Evolutionary conservation across 345 rosid species (phyloP).

Genomic region (Ceriops tagal): DNA sequence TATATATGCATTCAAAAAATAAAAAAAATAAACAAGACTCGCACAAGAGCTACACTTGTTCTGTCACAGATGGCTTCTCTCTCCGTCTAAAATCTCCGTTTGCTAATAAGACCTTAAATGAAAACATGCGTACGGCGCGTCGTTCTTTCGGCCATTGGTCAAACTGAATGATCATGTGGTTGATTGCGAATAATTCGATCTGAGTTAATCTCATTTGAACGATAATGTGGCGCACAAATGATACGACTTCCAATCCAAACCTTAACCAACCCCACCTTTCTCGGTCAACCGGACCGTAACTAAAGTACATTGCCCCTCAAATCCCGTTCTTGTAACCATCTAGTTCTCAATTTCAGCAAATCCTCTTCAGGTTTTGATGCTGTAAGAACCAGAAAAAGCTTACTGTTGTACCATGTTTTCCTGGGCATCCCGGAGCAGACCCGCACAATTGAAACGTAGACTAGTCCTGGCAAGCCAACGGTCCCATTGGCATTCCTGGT

Average conservation of each 20-base stretch:
- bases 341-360: not conserved
- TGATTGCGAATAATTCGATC: too few relatives aligned
- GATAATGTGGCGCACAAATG: too few relatives aligned
- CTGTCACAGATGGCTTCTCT: too few relatives aligned
- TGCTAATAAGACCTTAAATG: too few relatives aligned
- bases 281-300: conserved; percentile 7
- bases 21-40: too few relatives aligned
- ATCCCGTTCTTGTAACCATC: not conserved
- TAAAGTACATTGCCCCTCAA: not conserved
- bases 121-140: too few relatives aligned
- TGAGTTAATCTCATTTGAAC: too few relatives aligned
- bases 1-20: too few relatives aligned
- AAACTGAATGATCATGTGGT: too few relatives aligned
- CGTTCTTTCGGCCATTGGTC: too few relatives aligned
- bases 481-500: not conserved
- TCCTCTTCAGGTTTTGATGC: not conserved
- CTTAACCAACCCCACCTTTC: conserved; percentile 11
- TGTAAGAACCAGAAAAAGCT: not conserved
- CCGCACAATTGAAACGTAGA: not conserved
- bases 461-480: not conserved
- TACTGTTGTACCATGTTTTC: conserved; percentile 6
- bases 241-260: not conserved
- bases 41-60: too few relatives aligned
- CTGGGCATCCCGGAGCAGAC: not conserved
- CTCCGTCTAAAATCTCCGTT: too few relatives aligned